Evolutionary conservation across 2,329 filamentous ascomycete genomes (phyloP).

Genomic region (Myriosclerotinia curreyana): DNA sequence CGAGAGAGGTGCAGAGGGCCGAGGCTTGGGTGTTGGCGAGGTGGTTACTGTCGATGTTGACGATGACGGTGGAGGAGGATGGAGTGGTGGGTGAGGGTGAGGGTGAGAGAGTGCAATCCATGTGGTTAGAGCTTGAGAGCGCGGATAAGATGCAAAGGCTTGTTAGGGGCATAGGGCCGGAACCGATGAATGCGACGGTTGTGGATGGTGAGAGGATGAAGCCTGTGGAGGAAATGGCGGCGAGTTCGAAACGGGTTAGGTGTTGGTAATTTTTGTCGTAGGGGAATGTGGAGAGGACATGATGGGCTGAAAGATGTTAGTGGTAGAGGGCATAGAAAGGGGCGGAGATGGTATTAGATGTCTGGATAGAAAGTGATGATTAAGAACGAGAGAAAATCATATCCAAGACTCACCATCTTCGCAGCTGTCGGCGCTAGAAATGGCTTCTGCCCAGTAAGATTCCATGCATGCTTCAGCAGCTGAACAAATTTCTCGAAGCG

Average conservation of each 20-base stretch:
- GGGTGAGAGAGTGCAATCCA: neutral
- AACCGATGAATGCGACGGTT: slow-evolving; percentile 49
- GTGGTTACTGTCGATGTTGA: slow-evolving; percentile 44
- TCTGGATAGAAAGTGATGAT: neutral
- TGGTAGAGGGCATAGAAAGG: slow-evolving; percentile 5
- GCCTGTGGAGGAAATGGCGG: slow-evolving; percentile 41
- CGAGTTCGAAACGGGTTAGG: slow-evolving; percentile 47
- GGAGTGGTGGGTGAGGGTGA: neutral
- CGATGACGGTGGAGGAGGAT: neutral
- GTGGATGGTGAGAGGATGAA: slow-evolving; percentile 35
- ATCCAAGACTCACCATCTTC: slow-evolving; percentile 27
- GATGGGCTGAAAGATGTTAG: slow-evolving; percentile 34
- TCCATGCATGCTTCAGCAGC: slow-evolving; percentile 48
- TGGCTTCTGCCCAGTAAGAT: slow-evolving; percentile 44
- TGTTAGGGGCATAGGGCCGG: slow-evolving; percentile 49
- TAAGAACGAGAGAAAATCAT: neutral
- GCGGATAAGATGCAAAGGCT: slow-evolving; percentile 45
- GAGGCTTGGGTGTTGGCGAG: slow-evolving; percentile 41
- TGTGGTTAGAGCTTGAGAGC: slow-evolving; percentile 33
- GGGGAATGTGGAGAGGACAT: slow-evolving; percentile 42
- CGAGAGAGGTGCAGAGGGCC: slow-evolving; percentile 39
- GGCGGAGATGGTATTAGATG: neutral
- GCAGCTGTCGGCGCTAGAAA: slow-evolving; percentile 30
- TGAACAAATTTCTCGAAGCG: slow-evolving; percentile 45
- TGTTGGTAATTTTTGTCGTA: slow-evolving; percentile 51